phyloP scores from a whole-genome alignment of 768 basidiomycete species.

The Suillus bovinus region DNA sequence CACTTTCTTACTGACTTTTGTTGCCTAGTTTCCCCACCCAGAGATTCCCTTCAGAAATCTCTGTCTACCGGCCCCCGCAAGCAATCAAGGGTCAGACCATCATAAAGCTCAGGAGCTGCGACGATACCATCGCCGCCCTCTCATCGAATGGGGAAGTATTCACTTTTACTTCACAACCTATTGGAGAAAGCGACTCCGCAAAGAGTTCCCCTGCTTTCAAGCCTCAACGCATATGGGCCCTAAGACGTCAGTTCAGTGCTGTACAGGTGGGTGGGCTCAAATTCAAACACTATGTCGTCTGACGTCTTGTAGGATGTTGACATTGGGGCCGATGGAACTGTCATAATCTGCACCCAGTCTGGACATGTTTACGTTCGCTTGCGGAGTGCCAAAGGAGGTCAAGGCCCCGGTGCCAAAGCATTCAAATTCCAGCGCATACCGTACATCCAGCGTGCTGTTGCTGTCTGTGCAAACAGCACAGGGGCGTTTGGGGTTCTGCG shows the following conservation, averaged over 20 bases:
- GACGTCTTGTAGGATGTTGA: slow-evolving; percentile 74
- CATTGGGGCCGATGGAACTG: slow-evolving; percentile 80
- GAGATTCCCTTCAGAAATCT: slow-evolving; percentile 73
- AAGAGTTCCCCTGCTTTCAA: slow-evolving; percentile 42
- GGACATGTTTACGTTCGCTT: slow-evolving; percentile 91
- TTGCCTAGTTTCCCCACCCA: slow-evolving; percentile 68
- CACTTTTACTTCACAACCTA: slow-evolving; percentile 58
- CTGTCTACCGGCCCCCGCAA: slow-evolving; percentile 81
- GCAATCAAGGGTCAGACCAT: slow-evolving; percentile 70
- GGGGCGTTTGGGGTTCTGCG: slow-evolving; percentile 88
- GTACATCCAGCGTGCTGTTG: slow-evolving; percentile 80
- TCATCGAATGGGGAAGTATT: slow-evolving; percentile 91
- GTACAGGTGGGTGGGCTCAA: slow-evolving; percentile 54
- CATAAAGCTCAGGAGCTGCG: slow-evolving; percentile 76
- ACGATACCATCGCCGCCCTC: slow-evolving; percentile 79
- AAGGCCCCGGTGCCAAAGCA: slow-evolving; percentile 40
- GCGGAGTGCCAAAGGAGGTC: slow-evolving; percentile 41
- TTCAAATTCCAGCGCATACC: slow-evolving; percentile 82
- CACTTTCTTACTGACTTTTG: slow-evolving; percentile 5
- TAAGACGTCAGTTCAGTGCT: slow-evolving; percentile 83
- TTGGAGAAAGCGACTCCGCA: slow-evolving; percentile 30
- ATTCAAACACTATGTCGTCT: slow-evolving; percentile 5
- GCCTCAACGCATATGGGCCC: slow-evolving; percentile 90
- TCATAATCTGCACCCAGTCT: slow-evolving; percentile 92
- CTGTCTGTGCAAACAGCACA: slow-evolving; percentile 82